Evolutionary conservation across 2,329 filamentous ascomycete species (phyloP).

Genomic region (Aureobasidium sp.): DNA sequence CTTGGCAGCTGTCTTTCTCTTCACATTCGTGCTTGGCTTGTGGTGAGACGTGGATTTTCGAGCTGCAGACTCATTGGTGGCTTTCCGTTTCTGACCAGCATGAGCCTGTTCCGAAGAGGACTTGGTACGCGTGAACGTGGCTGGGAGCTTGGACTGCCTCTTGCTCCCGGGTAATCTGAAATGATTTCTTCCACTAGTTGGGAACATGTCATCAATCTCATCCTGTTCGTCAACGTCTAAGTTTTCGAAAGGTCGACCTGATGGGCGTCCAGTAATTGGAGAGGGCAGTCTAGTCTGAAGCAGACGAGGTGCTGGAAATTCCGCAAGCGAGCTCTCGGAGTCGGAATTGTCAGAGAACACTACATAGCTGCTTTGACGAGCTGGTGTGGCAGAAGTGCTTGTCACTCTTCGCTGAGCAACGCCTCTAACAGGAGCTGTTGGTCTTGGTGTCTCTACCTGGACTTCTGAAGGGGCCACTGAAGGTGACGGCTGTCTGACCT

Average conservation of each 20-base stretch:
- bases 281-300: constrained; percentile 10
- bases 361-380: constrained; percentile 5
- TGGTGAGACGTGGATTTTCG: neutral
- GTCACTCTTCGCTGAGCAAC: constrained; percentile 20
- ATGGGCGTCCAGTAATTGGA: neutral
- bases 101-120: neutral
- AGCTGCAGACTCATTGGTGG: neutral
- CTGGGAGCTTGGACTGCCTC: constrained; percentile 33
- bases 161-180: constrained; percentile 19
- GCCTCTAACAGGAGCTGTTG: constrained; percentile 23
- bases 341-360: constrained; percentile 34
- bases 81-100: neutral
- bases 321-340: constrained; percentile 11
- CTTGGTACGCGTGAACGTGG: constrained; percentile 24
- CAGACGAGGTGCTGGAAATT: constrained; percentile 17
- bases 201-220: constrained; percentile 36
- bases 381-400: neutral
- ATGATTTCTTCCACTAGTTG: constrained; percentile 18
- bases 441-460: neutral
- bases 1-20: neutral
- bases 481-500: constrained; percentile 19
- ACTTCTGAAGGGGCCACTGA: neutral
- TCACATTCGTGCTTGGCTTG: constrained; percentile 1
- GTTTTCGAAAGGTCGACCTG: constrained; percentile 19
- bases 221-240: constrained; percentile 40